Base-by-base conservation (phyloP, 495 filamentous ascomycete species). In the Aspergillus avenaceus region DNA sequence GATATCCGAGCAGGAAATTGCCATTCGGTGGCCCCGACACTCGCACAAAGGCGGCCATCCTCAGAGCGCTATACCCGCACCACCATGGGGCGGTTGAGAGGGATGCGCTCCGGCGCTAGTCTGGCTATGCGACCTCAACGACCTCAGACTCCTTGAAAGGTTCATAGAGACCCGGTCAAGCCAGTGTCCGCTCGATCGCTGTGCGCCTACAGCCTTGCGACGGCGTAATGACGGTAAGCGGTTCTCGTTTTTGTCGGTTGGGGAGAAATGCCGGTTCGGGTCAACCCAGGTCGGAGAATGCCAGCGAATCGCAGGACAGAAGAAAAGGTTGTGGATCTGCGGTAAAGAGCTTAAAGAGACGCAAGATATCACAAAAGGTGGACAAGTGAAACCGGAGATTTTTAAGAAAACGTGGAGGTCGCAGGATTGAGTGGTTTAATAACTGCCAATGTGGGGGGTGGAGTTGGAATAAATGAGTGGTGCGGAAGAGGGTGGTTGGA, bases 1-100 rank as follows among this genome's bases (percentile, higher is more conserved):
- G 93, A 68, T 98, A 98, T 41, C 93, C 93, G 54, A 97, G 90
- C 54, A 97, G 76, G 62, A 92, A 96, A 70, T 90, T 92, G 71
- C 90, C 93, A 75, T 98, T 98, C 56, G 93, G 90, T 57, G 91
- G 92, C 56, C 93, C 93, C 62, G 90, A 95, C 76, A 98, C 90
- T 77, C 95, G 88, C 73, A 98, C 93, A 68, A 87, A 92, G 66
- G 92, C 91, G 66, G 89, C 80, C 82, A 92, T 86, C 65, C 67
- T 81, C 61, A 69, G 49, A 61, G 55, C 52, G 55, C 59, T 50
- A 61, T 58, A 55, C 56, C 62, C 64, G 54, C 69, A 65, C 66
- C 69, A 76, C 70, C 73, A 76, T 76, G 63, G 64, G 64, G 60
- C 53, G 56, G 62, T 37, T 55, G 54, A 57, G 45, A 60, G 54